These are phyloP conservation scores for Begonia masoniana DNA, from an alignment of 306 rosid genomes.

Conservation along the genomic window DNA sequence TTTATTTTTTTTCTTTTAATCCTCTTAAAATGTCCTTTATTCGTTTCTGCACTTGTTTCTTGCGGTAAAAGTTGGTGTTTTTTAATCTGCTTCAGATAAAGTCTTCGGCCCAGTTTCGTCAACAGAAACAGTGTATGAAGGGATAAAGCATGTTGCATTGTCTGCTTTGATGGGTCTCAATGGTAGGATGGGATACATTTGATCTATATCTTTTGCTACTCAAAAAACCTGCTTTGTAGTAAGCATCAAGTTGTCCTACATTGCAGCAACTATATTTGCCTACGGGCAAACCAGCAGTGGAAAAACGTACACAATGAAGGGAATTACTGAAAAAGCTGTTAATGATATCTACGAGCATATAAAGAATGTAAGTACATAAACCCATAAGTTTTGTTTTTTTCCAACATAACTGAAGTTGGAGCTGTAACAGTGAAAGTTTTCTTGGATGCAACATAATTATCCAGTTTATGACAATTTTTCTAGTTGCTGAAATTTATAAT, in stretches of 20 bases:
- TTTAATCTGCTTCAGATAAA: constrained; percentile 44
- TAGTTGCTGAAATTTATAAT: neutral
- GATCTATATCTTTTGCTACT: neutral
- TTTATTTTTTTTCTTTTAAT: neutral
- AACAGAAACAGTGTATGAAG: constrained; percentile 86
- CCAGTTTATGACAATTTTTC: neutral
- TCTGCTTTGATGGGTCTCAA: constrained; percentile 92
- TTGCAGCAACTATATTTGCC: constrained; percentile 88
- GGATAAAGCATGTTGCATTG: constrained; percentile 86
- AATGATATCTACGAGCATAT: constrained; percentile 82
- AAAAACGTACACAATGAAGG: constrained; percentile 96
- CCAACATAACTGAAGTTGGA: too few relatives aligned
- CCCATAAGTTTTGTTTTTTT: too few relatives aligned
- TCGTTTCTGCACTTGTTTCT: neutral
- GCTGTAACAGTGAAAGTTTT: too few relatives aligned
- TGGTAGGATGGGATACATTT: constrained; percentile 25
- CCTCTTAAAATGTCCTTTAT: constrained; percentile 1
- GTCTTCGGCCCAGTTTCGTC: constrained; percentile 62
- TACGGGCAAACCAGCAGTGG: constrained; percentile 99
- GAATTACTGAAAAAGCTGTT: constrained; percentile 97
- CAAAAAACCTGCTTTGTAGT: neutral
- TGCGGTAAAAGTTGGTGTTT: neutral
- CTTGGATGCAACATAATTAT: too few relatives aligned
- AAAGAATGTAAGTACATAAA: constrained; percentile 39
- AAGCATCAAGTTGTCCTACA: constrained; percentile 3